phyloP scores from a whole-genome alignment of 805 yeast species.

The Wickerhamiella sergipiensis region DNA sequence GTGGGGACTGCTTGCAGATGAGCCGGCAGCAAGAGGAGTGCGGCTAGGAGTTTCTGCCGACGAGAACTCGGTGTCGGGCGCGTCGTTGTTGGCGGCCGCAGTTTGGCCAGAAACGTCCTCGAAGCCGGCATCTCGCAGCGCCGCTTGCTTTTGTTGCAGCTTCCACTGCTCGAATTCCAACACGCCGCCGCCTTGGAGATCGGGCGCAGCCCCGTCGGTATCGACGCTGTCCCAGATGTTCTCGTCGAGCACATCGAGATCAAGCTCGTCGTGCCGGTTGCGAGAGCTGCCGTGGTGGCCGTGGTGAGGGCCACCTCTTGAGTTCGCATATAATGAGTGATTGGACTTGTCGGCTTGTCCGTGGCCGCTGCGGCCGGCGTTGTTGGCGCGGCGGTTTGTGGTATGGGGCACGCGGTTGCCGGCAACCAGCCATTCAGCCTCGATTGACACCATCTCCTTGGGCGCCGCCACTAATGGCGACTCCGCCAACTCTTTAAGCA shows the following conservation, averaged over 20 bases:
- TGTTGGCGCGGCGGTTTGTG: not conserved
- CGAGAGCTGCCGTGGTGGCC: not conserved
- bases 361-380: constrained; percentile 1
- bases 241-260: not conserved
- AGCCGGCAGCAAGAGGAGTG: not conserved
- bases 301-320: constrained; percentile 2
- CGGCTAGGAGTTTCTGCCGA: not conserved
- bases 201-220: constrained; percentile 4
- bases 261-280: not conserved
- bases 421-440: constrained; percentile 2
- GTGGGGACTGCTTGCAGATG: not conserved
- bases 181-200: constrained; percentile 8
- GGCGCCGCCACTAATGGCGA: constrained; percentile 18
- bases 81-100: not conserved
- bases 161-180: constrained; percentile 21
- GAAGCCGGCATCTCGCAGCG: constrained; percentile 2
- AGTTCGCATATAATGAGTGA: not conserved
- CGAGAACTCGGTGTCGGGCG: not conserved
- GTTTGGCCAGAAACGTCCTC: not conserved
- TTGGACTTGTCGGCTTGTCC: constrained; percentile 1
- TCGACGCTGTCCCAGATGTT: constrained; percentile 8
- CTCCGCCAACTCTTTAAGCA: constrained; percentile 14
- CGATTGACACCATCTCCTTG: constrained; percentile 3
- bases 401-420: not conserved
- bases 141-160: constrained; percentile 4